Evolutionary conservation across 371 early-diverging fungal genomes (phyloP), one percentile per base, ranked within the genome.

Genomic region (Fennellomyces sp.): DNA sequence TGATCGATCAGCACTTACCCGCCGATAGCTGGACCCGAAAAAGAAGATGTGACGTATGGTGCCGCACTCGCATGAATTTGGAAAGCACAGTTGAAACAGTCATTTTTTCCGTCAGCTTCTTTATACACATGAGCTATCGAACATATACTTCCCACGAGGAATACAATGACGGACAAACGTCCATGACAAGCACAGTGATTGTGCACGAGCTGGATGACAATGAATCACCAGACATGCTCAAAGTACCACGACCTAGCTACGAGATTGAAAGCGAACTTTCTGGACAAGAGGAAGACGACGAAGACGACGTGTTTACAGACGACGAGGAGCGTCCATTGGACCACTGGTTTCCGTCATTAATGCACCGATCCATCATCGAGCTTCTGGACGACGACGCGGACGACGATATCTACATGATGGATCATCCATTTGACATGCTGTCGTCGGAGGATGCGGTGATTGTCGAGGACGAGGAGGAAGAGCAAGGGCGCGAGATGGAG

Each of bases 331-430:
- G 56, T 27, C 47, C 58, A 15, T 55, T 63, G 8, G 66, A 65
- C 5, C 56, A 61, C 30, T 65, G 60, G 65, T 65, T 65, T 56
- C 60, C 65, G 11, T 65, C 65, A 30, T 33, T 65, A 25, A 30
- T 58, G 12, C 60, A 60, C 25, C 45, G 49, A 28, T 65, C 65
- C 0, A 49, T 52, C 8, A 65, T 65, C 35, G 65, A 59, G 39
- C 49, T 42, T 36, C 19, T 65, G 42, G 52, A 52, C 13, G 62
- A 61, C 29, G 50, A 56, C 7, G 62, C 48, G 15, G 60, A 60
- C 10, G 55, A n/a, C 5, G 39, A 45, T 45, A 45, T 17, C 21
- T 21, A 33, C 17, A 54, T 54, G 55, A 31, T 54, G 28, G 55
- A 54, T 25, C 55, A 54, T 54, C 39, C 55, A 15, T 39, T 54